Percentiles rank a stretch among this genome's conserved stretches.
Evolutionary conservation across 371 early-diverging fungal genomes (phyloP).

Genomic region (Actinomortierella ambigua): DNA sequence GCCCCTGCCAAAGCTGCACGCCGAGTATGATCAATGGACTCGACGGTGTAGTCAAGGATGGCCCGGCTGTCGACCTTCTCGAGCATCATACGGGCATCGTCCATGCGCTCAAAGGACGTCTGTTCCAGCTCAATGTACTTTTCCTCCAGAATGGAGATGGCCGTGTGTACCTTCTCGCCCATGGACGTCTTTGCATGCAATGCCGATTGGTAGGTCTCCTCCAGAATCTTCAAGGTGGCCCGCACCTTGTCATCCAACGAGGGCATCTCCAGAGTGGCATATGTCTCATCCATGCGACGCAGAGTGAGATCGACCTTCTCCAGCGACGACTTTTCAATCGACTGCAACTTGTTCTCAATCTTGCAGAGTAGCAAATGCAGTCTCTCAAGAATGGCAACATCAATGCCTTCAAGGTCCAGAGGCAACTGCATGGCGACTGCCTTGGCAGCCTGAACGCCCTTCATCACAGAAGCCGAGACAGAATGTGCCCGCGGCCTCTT

Average conservation of each 20-base stretch:
- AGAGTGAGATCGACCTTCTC: constrained; percentile 45
- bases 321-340: constrained; percentile 40
- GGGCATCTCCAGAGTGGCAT: constrained; percentile 45
- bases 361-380: constrained; percentile 33
- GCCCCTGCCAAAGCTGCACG: constrained; percentile 61
- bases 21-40: constrained; percentile 57
- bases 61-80: constrained; percentile 38
- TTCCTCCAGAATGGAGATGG: constrained; percentile 41
- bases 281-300: constrained; percentile 42
- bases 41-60: constrained; percentile 36
- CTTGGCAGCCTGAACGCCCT: constrained; percentile 41
- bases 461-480: constrained; percentile 33
- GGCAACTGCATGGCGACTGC: constrained; percentile 39
- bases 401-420: constrained; percentile 40
- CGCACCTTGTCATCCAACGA: constrained; percentile 44
- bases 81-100: constrained; percentile 36
- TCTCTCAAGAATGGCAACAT: constrained; percentile 38
- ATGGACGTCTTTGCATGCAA: constrained; percentile 43
- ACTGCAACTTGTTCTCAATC: constrained; percentile 41
- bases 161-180: constrained; percentile 40
- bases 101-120: constrained; percentile 43
- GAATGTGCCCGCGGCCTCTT: constrained; percentile 43
- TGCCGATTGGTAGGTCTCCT: constrained; percentile 42
- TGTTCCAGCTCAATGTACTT: constrained; percentile 46
- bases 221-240: constrained; percentile 42